Evolutionary conservation across 306 rosid genomes (phyloP).

Genomic region (Canavalia ensiformis): DNA sequence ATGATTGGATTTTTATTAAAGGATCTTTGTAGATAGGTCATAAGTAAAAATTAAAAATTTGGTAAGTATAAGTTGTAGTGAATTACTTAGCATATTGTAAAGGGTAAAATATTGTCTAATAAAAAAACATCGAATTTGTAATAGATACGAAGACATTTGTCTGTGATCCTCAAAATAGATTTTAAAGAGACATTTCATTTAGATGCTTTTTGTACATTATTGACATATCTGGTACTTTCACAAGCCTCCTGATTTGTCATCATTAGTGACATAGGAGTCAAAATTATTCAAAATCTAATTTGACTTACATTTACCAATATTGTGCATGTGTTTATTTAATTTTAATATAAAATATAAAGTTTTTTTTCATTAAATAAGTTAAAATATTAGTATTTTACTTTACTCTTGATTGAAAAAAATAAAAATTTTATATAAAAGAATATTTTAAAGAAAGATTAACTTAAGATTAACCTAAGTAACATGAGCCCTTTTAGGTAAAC

Average conservation of each 20-base stretch:
- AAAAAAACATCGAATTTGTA: not conserved
- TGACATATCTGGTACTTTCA: constrained; percentile 57
- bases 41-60: not conserved
- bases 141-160: not conserved
- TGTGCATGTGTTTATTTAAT: not conserved
- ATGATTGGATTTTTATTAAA: too few relatives aligned
- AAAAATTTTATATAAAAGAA: not conserved
- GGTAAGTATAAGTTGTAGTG: not conserved
- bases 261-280: constrained; percentile 53
- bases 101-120: not conserved
- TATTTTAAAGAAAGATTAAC: not conserved
- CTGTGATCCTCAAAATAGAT: too few relatives aligned
- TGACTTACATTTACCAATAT: not conserved
- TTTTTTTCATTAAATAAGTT: not conserved
- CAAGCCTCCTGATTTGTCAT: constrained; percentile 61
- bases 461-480: not conserved
- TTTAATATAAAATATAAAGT: not conserved
- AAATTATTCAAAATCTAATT: not conserved
- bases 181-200: not conserved
- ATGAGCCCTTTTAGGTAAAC: too few relatives aligned
- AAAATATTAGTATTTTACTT: not conserved
- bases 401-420: not conserved
- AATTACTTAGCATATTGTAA: not conserved
- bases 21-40: too few relatives aligned
- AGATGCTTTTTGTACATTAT: constrained; percentile 61